Base-by-base conservation (phyloP, 2,329 filamentous ascomycete species). In the Pseudonectria foliicola region DNA sequence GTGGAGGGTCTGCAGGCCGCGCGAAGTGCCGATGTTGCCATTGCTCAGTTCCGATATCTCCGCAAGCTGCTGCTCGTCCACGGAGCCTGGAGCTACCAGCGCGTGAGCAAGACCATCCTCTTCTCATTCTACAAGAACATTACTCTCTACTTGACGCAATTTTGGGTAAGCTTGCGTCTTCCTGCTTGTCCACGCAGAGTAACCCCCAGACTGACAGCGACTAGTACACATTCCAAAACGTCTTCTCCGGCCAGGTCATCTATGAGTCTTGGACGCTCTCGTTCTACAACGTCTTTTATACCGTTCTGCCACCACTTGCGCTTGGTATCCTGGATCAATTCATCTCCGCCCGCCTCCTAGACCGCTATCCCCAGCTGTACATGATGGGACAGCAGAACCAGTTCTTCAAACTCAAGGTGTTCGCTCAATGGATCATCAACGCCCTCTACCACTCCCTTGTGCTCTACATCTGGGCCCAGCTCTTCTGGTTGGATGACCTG, bases 41-140 rank as follows among this genome's bases (percentile, higher is more conserved):
- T 98, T 56, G 92, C 79, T 1, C 92, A 98, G 60, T 98, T 98
- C 71, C 81, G 90, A 37, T 98, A 83, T 62, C 75, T 98, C 32
- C 84, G 88, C 48, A 98, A 98, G 64, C 70, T 98, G 35, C 74
- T 96, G 18, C 75, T 98, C 16, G 92, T 98, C 10, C 92, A 98
- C 56, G 92, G 92, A 15, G 82, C 89, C 6, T 98, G 92, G 92
- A 94, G 87, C 57, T 98, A 98, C 58, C 90, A 95, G 59, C 84
- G 92, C 39, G 83, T 98, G 57, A 90, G 85, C 73, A 95, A 94
- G 66, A 88, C 94, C 39, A 96, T 98, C 52, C 64, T 98, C 43
- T 98, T 95, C 65, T 96, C 92, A 6, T 98, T 96, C 62, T 98
- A 98, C 73, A 98, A 98, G 73, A 98, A 98, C 65, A 95, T 96